Conservation (phyloP, 1,284 basidiomycete genomes). For the Tylopilus orsonianus region DNA sequence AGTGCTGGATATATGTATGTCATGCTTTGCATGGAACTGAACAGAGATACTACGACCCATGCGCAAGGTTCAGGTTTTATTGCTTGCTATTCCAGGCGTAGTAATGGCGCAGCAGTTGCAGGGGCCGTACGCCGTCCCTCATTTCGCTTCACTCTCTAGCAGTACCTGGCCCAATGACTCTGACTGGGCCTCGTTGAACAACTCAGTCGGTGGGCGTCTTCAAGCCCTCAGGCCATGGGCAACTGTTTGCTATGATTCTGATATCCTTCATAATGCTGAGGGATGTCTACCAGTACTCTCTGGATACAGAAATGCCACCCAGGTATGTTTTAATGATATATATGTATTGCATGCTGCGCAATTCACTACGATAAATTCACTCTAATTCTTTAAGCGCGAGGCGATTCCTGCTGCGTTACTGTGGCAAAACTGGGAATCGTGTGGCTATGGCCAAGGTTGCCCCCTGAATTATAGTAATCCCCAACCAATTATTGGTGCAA, state of each 20-base stretch:
- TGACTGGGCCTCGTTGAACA: constrained; percentile 17
- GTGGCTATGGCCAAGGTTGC: constrained; percentile 20
- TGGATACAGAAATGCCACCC: constrained; percentile 15
- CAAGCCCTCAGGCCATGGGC: constrained; percentile 22
- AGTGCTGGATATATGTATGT: too few species aligned
- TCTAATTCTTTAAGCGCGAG: constrained; percentile 14
- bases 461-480: constrained; percentile 19
- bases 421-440: constrained; percentile 27
- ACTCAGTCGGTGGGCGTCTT: constrained; percentile 18
- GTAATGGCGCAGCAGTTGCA: constrained; percentile 1
- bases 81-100: background rate
- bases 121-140: constrained; percentile 9
- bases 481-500: constrained; percentile 11
- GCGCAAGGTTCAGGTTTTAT: background rate
- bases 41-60: background rate
- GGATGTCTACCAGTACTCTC: constrained; percentile 14
- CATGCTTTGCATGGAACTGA: background rate
- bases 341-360: background rate
- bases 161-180: constrained; percentile 10
- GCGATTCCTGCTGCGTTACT: constrained; percentile 16
- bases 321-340: constrained; percentile 3
- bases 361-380: background rate
- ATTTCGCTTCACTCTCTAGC: constrained; percentile 7
- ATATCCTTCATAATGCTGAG: constrained; percentile 15
- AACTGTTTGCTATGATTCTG: constrained; percentile 18